Conservation (phyloP, 129 eudicot species). For the Lactuca saligna region DNA sequence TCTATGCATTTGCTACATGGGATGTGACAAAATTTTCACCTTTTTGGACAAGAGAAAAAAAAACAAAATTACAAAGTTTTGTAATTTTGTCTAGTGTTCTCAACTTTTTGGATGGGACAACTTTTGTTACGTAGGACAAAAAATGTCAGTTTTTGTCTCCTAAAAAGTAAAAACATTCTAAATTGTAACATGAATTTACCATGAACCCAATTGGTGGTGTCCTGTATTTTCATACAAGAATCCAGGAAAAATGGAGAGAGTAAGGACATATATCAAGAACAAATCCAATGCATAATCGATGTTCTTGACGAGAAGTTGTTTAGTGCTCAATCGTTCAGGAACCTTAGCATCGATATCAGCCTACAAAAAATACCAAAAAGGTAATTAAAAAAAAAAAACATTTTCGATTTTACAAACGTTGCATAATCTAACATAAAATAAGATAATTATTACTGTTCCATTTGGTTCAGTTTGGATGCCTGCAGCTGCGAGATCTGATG, state of each 20-base stretch:
- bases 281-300: constrained; percentile 63
- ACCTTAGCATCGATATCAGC: constrained; percentile 31
- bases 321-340: constrained; percentile 43
- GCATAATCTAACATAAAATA: neutral
- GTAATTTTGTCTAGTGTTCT: too few relatives aligned
- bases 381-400: neutral
- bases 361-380: constrained; percentile 27
- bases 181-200: constrained; percentile 33
- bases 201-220: constrained; percentile 55
- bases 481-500: constrained; percentile 72
- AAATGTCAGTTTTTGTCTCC: too few relatives aligned
- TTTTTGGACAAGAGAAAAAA: too few relatives aligned
- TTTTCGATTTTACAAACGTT: neutral
- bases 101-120: too few relatives aligned
- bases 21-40: neutral
- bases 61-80: too few relatives aligned
- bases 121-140: too few relatives aligned
- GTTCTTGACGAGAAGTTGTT: constrained; percentile 50
- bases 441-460: neutral
- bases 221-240: constrained; percentile 75
- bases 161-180: neutral
- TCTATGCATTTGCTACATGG: neutral
- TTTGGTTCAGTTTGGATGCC: constrained; percentile 52
- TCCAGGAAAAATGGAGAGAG: constrained; percentile 79
- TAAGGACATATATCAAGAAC: constrained; percentile 57